A percentile compares a stretch with the other conserved stretches of the same genome.
phyloP scores from a whole-genome alignment of 495 filamentous ascomycete genomes.

The Xanthoparmelia taractica region DNA sequence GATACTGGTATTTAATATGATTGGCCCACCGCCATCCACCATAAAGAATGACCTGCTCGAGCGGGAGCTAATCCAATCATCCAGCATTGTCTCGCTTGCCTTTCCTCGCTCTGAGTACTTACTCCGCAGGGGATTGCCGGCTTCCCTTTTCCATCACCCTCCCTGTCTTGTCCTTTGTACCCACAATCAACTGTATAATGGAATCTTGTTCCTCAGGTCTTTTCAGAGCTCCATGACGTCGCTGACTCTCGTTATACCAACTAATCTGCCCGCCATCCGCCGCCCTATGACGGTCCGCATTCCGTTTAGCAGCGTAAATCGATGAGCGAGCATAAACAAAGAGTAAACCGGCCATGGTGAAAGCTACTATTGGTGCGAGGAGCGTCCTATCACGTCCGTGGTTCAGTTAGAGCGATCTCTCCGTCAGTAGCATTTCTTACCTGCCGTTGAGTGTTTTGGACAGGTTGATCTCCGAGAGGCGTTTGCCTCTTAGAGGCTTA shows the following conservation, averaged over 20 bases:
- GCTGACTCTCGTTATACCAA: constrained; percentile 35
- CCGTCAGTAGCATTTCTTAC: neutral
- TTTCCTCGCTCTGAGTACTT: constrained; percentile 16
- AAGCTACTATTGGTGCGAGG: constrained; percentile 41
- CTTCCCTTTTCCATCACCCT: neutral
- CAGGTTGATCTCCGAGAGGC: constrained; percentile 15
- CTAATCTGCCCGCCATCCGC: constrained; percentile 34
- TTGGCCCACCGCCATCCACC: neutral
- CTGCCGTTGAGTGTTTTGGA: constrained; percentile 18
- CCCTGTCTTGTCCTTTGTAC: constrained; percentile 3
- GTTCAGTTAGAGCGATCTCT: constrained; percentile 2
- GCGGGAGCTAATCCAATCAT: neutral
- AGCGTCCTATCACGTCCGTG: neutral
- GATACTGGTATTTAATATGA: neutral
- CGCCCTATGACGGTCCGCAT: constrained; percentile 34
- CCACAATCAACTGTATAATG: constrained; percentile 9
- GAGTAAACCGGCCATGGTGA: constrained; percentile 44
- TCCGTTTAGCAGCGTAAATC: constrained; percentile 38
- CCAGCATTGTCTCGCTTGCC: constrained; percentile 2
- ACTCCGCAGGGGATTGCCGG: constrained; percentile 12
- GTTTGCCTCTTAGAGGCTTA: constrained; percentile 13
- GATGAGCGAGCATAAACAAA: constrained; percentile 44
- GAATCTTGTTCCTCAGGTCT: constrained; percentile 16
- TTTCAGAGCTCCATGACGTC: constrained; percentile 38
- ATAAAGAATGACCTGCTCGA: neutral